These are phyloP conservation scores for Calonectria hongkongensis DNA, from an alignment of 2,329 filamentous ascomycete species.

Conservation along the genomic window DNA sequence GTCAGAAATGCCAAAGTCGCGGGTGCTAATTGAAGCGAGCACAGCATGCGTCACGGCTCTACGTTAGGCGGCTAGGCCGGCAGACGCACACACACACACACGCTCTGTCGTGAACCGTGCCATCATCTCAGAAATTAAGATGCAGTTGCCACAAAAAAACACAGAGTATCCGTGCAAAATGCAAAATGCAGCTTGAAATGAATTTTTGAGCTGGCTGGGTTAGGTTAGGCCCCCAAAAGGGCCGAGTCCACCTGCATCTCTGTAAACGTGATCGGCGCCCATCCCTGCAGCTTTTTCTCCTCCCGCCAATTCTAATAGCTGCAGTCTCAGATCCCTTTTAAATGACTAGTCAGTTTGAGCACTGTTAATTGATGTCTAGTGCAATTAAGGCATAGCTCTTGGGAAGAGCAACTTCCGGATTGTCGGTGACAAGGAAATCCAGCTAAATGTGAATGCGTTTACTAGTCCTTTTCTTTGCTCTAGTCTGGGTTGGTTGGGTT, in stretches of 20 bases:
- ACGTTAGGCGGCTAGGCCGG: not conserved
- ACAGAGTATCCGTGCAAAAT: not conserved
- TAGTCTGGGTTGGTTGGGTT: too few species aligned
- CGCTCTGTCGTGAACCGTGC: not conserved
- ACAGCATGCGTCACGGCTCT: not conserved
- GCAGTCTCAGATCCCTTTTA: not conserved
- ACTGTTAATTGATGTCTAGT: too few species aligned
- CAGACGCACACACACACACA: not conserved
- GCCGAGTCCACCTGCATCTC: not conserved
- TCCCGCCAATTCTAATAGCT: not conserved
- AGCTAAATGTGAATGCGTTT: too few species aligned
- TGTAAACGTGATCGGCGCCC: not conserved
- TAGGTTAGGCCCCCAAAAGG: not conserved
- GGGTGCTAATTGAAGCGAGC: not conserved
- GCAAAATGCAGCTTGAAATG: not conserved
- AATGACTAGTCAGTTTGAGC: not conserved
- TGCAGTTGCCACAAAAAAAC: not conserved
- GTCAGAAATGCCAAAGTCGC: not conserved
- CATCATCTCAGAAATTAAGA: too few species aligned
- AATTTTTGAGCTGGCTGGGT: not conserved
- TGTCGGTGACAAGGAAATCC: too few species aligned
- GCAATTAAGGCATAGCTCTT: too few species aligned
- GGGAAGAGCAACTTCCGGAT: too few species aligned
- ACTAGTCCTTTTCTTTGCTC: too few species aligned
- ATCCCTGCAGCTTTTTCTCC: not conserved